Conservation (phyloP, 345 rosid species). For the Eucalyptus virginea region DNA sequence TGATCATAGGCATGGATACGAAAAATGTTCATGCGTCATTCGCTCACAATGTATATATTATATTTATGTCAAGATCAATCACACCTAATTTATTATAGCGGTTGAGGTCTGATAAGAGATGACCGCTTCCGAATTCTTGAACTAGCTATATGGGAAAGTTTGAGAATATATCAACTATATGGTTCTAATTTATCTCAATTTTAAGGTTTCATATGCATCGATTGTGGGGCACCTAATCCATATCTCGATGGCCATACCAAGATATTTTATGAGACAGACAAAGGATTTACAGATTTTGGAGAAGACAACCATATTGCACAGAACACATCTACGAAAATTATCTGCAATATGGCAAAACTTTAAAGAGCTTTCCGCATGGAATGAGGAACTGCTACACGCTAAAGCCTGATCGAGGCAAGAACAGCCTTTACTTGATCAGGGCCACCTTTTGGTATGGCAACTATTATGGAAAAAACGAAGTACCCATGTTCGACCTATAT, state of each 20-base stretch:
- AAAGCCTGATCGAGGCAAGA: neutral
- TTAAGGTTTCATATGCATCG: conserved; percentile 4
- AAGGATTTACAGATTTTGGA: neutral
- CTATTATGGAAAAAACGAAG: neutral
- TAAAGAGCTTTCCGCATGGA: conserved; percentile 1
- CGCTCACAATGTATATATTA: no score
- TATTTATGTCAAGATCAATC: no score
- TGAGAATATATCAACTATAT: neutral
- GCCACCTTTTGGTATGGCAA: conserved; percentile 4
- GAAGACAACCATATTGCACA: neutral
- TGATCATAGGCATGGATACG: neutral
- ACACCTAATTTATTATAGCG: no score
- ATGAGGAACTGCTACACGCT: conserved; percentile 8
- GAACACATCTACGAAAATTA: neutral
- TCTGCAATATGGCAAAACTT: neutral
- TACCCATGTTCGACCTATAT: conserved; percentile 2
- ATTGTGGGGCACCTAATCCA: neutral
- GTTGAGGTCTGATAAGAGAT: neutral
- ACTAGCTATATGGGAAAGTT: neutral
- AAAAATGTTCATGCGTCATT: neutral
- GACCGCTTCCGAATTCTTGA: neutral
- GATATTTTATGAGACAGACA: neutral
- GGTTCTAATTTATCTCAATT: neutral
- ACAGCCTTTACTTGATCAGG: neutral
- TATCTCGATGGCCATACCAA: neutral